A percentile compares a stretch with the other conserved stretches of the same genome.
Evolutionary conservation across 2,329 filamentous ascomycete species (phyloP).

Genomic region (Cladosporium velox): DNA sequence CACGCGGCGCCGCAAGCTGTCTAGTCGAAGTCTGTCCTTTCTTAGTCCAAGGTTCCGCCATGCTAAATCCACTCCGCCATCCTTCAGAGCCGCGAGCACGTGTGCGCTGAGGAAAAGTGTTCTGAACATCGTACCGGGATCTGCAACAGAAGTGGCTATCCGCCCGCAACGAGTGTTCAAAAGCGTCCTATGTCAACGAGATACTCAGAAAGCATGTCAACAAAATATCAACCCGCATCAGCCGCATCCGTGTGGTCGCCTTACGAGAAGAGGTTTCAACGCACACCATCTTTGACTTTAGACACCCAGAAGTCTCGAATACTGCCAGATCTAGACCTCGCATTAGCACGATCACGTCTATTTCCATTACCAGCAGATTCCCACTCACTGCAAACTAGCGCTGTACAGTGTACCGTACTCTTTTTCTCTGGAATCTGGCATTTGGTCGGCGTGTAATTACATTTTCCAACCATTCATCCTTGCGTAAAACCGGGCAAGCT

Average conservation of each 20-base stretch:
- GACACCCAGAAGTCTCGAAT: background rate
- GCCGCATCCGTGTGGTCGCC: background rate
- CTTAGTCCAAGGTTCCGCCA: background rate
- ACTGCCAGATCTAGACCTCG: background rate
- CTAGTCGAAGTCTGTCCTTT: slow-evolving; percentile 11
- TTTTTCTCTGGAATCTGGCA: background rate
- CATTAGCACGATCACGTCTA: background rate
- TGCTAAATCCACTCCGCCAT: slow-evolving; percentile 3
- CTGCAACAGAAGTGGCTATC: background rate
- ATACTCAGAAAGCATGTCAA: background rate
- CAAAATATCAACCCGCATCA: background rate
- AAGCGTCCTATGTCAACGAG: background rate
- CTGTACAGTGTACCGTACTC: background rate
- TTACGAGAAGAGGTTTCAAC: background rate
- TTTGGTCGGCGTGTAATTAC: background rate
- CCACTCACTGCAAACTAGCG: background rate
- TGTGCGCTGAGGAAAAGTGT: background rate
- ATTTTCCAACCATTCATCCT: background rate
- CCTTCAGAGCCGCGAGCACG: slow-evolving; percentile 10
- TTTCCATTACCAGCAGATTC: background rate
- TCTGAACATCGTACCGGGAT: background rate
- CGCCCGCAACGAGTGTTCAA: background rate
- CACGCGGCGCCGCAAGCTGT: slow-evolving; percentile 3
- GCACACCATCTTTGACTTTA: background rate
- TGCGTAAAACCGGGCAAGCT: background rate